phyloP scores from a whole-genome alignment of 495 filamentous ascomycete species.

The Xylaria acuta region DNA sequence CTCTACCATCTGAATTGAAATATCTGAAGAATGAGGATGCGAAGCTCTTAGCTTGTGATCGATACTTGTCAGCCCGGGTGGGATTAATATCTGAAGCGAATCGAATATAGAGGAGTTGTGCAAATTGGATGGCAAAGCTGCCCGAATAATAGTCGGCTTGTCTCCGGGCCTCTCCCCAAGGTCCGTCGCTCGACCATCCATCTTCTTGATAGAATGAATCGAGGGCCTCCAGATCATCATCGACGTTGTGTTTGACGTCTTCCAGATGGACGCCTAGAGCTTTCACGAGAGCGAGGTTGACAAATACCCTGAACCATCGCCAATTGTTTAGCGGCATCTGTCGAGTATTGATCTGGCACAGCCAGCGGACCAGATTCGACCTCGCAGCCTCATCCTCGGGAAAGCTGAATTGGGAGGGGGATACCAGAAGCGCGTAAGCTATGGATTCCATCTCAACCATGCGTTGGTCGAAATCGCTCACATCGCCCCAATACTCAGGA shows the following conservation, averaged over 20 bases:
- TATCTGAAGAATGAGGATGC: background rate
- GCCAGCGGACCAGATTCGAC: background rate
- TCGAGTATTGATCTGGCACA: background rate
- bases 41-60: background rate
- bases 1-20: background rate
- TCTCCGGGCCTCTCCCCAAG: background rate
- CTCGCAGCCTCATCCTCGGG: background rate
- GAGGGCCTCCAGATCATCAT: background rate
- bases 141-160: constrained; percentile 3
- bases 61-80: background rate
- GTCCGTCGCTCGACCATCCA: background rate
- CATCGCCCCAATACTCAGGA: constrained; percentile 2
- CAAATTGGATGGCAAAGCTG: background rate
- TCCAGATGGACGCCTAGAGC: background rate
- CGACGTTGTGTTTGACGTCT: background rate
- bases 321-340: constrained; percentile 1
- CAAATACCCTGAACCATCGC: constrained; percentile 2
- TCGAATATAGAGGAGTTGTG: background rate
- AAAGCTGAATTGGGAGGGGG: background rate
- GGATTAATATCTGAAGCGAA: background rate
- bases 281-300: constrained; percentile 3
- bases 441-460: constrained; percentile 5
- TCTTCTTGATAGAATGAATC: constrained; percentile 2
- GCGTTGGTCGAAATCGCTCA: background rate
- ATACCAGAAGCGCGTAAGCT: constrained; percentile 1